Evolutionary conservation across 2,329 filamentous ascomycete genomes (phyloP), one percentile per base, ranked within the genome.

Genomic region (Alternaria postmessia): DNA sequence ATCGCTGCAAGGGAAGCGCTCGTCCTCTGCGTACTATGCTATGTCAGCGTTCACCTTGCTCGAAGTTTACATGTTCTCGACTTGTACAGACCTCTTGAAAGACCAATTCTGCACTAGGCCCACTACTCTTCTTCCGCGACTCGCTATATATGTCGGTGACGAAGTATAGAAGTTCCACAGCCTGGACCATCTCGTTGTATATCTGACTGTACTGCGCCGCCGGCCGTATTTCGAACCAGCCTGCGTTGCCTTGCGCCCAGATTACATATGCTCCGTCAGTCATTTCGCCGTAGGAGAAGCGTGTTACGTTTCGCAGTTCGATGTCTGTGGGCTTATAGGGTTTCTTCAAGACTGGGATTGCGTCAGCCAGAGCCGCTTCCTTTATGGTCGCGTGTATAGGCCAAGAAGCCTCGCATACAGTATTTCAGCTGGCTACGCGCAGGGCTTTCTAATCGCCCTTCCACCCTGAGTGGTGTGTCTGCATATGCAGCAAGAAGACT

Each of bases 211-310:
- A 93, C 3, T 78, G 75, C 9, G 80, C 71, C n/a, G 85, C 80
- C 1, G 91, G 89, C 32, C 81, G 81, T 42, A 93, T 83, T 70
- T 89, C 86, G 72, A 87, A 92, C 89, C 89, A 92, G 44, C 89
- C 90, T 12, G 88, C 85, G 54, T 81, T 75, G 38, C 88, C 88
- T 30, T 83, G 81, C 1, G 89, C 87, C 90, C 90, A 93, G 30
- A 91, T 80, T n/a, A 86, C 81, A 4, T 86, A 82, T 18, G 82
- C 80, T 0, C 83, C 83, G 51, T 86, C 83, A 32, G 89, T 86
- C 12, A 88, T 78, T 62, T 82, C 77, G 16, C 81, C 83, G 64
- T 83, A 85, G 3, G 82, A 78, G 65, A 80, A 84, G 41, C 76
- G 78, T 7, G 75, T 77, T 5, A 85, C 82, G 34, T 82, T 78